A percentile compares a stretch with the other conserved stretches of the same genome.
Evolutionary conservation across 768 basidiomycete genomes (phyloP).

Genomic region (Clathrus columnatus): DNA sequence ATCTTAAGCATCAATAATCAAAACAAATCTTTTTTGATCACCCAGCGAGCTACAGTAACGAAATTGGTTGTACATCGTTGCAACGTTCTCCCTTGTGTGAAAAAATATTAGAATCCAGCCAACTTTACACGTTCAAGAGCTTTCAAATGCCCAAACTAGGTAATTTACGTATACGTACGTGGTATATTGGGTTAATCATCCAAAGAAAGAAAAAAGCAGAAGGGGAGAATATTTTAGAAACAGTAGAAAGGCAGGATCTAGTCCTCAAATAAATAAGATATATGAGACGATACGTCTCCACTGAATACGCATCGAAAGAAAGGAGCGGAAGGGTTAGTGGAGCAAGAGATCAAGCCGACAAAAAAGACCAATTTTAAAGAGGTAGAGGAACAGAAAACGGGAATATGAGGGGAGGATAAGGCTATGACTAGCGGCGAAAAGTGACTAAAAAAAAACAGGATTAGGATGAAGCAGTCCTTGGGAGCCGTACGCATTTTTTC

Average conservation of each 20-base stretch:
- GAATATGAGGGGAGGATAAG: background rate
- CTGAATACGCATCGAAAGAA: background rate
- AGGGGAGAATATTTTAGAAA: background rate
- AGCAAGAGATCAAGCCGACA: background rate
- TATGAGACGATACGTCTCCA: background rate
- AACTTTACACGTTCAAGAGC: no score
- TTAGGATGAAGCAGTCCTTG: background rate
- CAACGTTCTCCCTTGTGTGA: no score
- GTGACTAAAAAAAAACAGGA: background rate
- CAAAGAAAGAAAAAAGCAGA: background rate
- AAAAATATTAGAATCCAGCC: no score
- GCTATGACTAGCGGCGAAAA: background rate
- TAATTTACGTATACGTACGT: background rate
- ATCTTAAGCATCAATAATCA: no score
- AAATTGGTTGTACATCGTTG: no score
- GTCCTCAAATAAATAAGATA: background rate
- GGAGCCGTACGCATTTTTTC: background rate
- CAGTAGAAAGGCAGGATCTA: background rate
- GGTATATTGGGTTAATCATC: background rate
- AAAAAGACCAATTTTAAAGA: slow-evolving; percentile 9
- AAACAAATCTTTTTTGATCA: no score
- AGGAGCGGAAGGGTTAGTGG: background rate
- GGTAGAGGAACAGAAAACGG: slow-evolving; percentile 8
- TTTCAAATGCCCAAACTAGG: background rate
- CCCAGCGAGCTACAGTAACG: no score